phyloP scores from a whole-genome alignment of 2,329 filamentous ascomycete genomes.

The Botrytis tulipae region DNA sequence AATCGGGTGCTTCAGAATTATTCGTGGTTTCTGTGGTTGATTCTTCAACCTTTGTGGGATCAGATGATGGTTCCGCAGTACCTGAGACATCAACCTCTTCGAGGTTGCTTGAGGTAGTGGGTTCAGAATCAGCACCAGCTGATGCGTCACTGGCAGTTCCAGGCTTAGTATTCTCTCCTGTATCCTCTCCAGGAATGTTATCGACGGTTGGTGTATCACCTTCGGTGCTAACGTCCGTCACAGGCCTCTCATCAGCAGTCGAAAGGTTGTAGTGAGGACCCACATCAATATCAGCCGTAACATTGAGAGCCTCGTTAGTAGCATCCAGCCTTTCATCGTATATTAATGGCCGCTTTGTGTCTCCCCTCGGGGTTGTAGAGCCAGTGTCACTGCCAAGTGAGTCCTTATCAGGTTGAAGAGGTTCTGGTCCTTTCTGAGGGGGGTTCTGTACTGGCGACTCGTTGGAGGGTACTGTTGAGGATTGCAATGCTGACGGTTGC shows the following conservation, averaged over 20 bases:
- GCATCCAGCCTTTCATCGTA: slow-evolving; percentile 8
- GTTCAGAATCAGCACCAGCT: neutral
- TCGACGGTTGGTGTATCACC: neutral
- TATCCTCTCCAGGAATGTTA: neutral
- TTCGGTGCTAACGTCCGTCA: neutral
- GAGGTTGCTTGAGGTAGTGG: neutral
- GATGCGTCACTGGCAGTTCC: neutral
- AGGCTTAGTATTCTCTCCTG: neutral
- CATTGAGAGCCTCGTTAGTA: neutral
- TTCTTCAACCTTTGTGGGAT: neutral
- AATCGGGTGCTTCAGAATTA: neutral
- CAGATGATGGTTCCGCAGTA: neutral
- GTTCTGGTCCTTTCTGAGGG: slow-evolving; percentile 1
- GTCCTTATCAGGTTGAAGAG: slow-evolving; percentile 9
- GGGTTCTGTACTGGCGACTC: slow-evolving; percentile 13
- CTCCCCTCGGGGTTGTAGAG: neutral
- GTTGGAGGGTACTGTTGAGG: slow-evolving; percentile 10
- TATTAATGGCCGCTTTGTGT: neutral
- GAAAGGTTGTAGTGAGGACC: neutral
- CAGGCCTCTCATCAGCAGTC: neutral
- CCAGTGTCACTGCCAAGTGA: neutral
- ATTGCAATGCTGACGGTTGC: slow-evolving; percentile 15
- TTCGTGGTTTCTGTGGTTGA: neutral
- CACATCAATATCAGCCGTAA: neutral
- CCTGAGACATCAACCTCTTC: neutral